Evolutionary conservation across 2,329 filamentous ascomycete species (phyloP), one percentile per base, ranked within the genome.

Genomic region (Apiospora pterosperma): DNA sequence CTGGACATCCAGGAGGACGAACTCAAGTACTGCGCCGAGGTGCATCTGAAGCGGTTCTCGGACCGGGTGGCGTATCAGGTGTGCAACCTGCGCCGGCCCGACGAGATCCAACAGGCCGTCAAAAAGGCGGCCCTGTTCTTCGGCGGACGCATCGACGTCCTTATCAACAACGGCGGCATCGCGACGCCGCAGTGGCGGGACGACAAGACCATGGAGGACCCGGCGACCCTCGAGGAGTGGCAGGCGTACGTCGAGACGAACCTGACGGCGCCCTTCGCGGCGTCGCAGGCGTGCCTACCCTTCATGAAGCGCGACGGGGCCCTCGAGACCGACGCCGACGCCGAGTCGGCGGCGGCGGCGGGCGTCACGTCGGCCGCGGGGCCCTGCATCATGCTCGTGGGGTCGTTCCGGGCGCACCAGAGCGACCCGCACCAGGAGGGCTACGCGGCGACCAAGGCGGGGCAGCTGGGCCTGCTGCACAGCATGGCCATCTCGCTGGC

Each of bases 391-490:
- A 76, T 82, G 48, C 78, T 80, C 68, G 77, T 83, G 64, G 77
- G 78, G 31, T 80, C 78, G 34, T 82, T 82, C 73, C 78, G 81
- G 12, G 80, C 80, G 19, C 73, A 79, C 41, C 78, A 80, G 66
- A 78, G 75, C 36, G 81, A 83, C 67, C 76, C 78, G 4, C 82
- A 83, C 68, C 80, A 82, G 67, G 81, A 83, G 67, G 80, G 80
- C 3, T 83, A 84, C 69, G 82, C 81, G 21, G 70, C 73, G 3
- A 76, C 75, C 58, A 79, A 79, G 73, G 73, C 76, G 6, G 77
- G 74, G 0, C 68, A 76, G 63, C 66, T 78, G 23, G 76, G 77
- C 1, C 69, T 78, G 28, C 77, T 73, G 59, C 75, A 77, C 64
- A 73, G 71, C 63, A 78, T 78, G 76, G 75, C 77, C 19, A 69